Conservation (phyloP, 768 basidiomycete genomes). For the Calocera cornea region DNA sequence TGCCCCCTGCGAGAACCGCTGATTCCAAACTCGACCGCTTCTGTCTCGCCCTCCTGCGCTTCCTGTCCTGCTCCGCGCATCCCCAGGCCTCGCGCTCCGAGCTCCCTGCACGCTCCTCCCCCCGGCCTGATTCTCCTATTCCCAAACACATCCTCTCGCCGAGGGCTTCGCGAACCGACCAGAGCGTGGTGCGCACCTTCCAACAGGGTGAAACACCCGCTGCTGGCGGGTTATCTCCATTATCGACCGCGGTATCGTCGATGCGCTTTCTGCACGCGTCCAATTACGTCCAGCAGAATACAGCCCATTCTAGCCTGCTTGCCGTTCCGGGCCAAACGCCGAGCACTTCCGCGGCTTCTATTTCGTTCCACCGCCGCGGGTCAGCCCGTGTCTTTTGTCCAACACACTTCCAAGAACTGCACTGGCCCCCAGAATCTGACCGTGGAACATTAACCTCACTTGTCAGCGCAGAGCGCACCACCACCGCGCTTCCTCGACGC, state of each 20-base stretch:
- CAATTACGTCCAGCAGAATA: not conserved
- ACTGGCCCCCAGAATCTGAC: not conserved
- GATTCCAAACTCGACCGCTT: not conserved
- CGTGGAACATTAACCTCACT: not conserved
- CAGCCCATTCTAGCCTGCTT: not conserved
- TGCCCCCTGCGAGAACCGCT: not conserved
- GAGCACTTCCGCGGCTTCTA: not conserved
- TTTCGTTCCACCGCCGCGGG: not conserved
- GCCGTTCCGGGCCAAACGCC: not conserved
- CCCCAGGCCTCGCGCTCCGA: not conserved
- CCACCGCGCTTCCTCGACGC: not conserved
- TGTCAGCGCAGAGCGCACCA: not conserved
- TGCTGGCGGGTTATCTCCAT: not conserved
- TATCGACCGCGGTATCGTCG: slow-evolving; percentile 1
- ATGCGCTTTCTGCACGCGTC: not conserved
- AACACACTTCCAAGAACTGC: not conserved
- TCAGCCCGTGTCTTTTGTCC: not conserved
- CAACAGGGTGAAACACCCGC: not conserved
- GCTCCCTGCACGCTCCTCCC: not conserved
- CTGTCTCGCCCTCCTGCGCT: not conserved
- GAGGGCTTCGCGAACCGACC: not conserved
- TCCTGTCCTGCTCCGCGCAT: not conserved
- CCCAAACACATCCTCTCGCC: not conserved
- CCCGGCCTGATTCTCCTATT: not conserved
- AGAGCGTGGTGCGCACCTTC: not conserved